Conservation (phyloP, 345 rosid genomes). For the Excoecaria agallocha region DNA sequence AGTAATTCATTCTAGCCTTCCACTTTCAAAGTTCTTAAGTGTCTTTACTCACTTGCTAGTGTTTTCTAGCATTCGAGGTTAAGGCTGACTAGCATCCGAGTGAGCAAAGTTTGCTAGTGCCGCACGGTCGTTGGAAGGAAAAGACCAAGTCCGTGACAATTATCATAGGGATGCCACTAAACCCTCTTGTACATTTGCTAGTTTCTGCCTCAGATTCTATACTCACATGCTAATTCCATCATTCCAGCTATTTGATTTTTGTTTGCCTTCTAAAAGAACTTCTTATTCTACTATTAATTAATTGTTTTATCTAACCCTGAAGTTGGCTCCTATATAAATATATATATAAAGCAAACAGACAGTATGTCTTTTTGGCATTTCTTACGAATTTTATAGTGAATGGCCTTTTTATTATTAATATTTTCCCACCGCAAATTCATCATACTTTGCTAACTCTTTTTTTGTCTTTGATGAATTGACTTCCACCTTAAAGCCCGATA, state of each 20-base stretch:
- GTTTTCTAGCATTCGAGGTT: too few relatives aligned
- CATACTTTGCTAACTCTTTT: not conserved
- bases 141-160: too few relatives aligned
- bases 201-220: slow-evolving; percentile 14
- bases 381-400: not conserved
- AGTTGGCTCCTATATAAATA: not conserved
- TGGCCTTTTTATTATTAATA: not conserved
- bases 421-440: not conserved
- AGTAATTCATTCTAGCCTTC: too few relatives aligned
- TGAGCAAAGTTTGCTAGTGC: too few relatives aligned
- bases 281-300: not conserved
- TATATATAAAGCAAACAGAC: not conserved
- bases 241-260: slow-evolving; percentile 15
- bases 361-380: slow-evolving; percentile 2
- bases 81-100: too few relatives aligned
- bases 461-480: not conserved
- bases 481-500: too few relatives aligned
- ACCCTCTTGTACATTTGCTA: not conserved
- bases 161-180: not conserved
- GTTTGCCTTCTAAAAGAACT: not conserved
- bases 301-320: not conserved
- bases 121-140: too few relatives aligned
- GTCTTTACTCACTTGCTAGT: too few relatives aligned
- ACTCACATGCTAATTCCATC: slow-evolving; percentile 19
- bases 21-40: too few relatives aligned